phyloP scores from a whole-genome alignment of 495 filamentous ascomycete species.

The Neurospora discreta region DNA sequence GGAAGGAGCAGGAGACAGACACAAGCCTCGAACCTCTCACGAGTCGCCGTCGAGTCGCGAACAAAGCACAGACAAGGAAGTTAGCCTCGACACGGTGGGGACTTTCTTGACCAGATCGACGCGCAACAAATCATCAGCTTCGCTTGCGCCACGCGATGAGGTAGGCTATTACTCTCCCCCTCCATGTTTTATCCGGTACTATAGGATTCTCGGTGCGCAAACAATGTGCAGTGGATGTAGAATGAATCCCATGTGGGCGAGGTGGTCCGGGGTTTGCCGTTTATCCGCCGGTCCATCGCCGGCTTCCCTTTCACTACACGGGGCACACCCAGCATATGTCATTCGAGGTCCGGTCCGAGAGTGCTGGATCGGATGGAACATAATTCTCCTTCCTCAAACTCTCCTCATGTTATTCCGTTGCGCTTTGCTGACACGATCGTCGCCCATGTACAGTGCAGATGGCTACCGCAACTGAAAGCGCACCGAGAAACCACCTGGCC shows the following conservation, averaged over 20 bases:
- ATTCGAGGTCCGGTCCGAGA: background rate
- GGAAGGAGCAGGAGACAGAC: slow-evolving; percentile 9
- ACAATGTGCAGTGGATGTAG: background rate
- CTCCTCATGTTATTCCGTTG: background rate
- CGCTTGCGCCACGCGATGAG: slow-evolving; percentile 13
- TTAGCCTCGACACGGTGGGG: background rate
- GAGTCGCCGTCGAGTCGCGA: slow-evolving; percentile 1
- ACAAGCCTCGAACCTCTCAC: background rate
- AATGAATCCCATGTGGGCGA: background rate
- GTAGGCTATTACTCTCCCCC: slow-evolving; percentile 7
- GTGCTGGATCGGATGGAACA: background rate
- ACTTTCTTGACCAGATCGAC: slow-evolving; percentile 2
- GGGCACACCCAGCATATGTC: background rate
- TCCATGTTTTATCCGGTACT: background rate
- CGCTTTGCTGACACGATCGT: slow-evolving; percentile 14
- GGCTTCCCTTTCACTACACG: background rate
- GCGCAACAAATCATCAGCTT: slow-evolving; percentile 5
- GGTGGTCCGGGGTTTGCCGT: background rate
- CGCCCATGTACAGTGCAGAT: slow-evolving; percentile 29
- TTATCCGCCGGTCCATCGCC: background rate
- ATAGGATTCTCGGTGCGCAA: background rate
- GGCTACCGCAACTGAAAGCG: slow-evolving; percentile 38
- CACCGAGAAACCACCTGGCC: slow-evolving; percentile 27
- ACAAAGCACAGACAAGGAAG: slow-evolving; percentile 5
- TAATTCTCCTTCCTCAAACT: background rate